Base-by-base conservation (phyloP, 2,329 filamentous ascomycete genomes). In the Tolypocladium pustulatum region DNA sequence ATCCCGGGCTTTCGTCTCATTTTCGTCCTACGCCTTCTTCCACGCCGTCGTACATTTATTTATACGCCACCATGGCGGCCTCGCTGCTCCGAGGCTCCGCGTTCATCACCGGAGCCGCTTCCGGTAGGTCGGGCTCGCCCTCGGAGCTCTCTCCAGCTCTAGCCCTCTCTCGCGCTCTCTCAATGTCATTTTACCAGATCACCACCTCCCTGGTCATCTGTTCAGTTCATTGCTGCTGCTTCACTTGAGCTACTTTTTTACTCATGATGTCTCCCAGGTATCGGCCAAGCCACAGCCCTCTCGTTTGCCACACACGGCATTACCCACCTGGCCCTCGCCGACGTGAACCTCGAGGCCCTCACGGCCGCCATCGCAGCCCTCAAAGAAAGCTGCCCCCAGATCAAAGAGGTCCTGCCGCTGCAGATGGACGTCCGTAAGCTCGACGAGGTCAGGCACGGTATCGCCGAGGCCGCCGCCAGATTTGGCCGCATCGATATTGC, bases 401-500 rank as follows among this genome's bases (percentile, higher is more conserved):
- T 82, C 6, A 65, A 75, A 2, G 65, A 43, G 1, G 51, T 80
- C 9, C 65, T 78, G 36, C 59, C 67, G 2, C 66, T 80, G 3
- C 62, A 72, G 37, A 65, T 80, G 25, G 76, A 84, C 64, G 79
- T 84, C 6, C 69, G 73, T 17, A 68, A 76, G 41, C 70, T 75
- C 54, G 64, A 61, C 1, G 71, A 75, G 22, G 74, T 83, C 8
- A 72, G 76, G n/a, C 62, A 69, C 4, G 75, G 72, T 25, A 67
- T 84, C 9, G 67, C 69, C 1, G 65, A 72, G 54, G 72, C 73
- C 0, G 75, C 75, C 1, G 65, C 69, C 17, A 65, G 70, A 54
- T 84, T 83, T 65, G 80, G 80, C 10, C 71, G 81, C 3, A 70
- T 85, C 49, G 81, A 85, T 62, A 73, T 81, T 40, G 80, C 79